phyloP scores from a whole-genome alignment of 257 asterid species.

The Lycium ferocissimum region DNA sequence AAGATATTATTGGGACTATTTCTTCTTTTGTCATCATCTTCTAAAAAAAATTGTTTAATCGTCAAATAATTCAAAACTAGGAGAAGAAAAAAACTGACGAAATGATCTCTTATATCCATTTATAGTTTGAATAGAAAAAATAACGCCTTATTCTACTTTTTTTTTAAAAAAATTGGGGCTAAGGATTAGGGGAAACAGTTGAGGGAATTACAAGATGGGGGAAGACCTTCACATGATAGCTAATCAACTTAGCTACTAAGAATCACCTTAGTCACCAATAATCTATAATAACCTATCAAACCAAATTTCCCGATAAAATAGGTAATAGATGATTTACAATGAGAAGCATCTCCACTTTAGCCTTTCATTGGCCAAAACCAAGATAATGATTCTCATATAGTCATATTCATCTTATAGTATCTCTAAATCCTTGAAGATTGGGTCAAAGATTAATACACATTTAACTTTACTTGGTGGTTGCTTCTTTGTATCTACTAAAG shows the following conservation, averaged over 20 bases:
- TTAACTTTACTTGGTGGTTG: not conserved
- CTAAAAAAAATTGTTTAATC: not conserved
- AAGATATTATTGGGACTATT: not conserved
- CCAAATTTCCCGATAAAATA: not conserved
- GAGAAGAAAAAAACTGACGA: not conserved
- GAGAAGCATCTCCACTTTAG: not conserved
- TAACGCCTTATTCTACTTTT: too few species aligned
- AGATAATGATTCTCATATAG: not conserved
- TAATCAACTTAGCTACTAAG: too few species aligned
- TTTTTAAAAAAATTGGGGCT: too few species aligned
- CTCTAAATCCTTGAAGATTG: not conserved
- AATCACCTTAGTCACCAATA: too few species aligned
- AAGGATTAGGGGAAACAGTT: too few species aligned
- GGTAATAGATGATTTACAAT: not conserved
- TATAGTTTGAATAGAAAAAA: not conserved
- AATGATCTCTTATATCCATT: not conserved
- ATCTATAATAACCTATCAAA: not conserved
- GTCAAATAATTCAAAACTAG: not conserved
- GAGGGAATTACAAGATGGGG: too few species aligned
- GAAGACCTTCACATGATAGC: too few species aligned
- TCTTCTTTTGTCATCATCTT: not conserved
- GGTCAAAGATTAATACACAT: not conserved
- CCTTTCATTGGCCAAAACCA: conserved; percentile 1
- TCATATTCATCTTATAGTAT: not conserved
- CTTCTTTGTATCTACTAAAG: not conserved